Evolutionary conservation across 1,284 basidiomycete genomes (phyloP).

Genomic region (Athelia psychrophila): DNA sequence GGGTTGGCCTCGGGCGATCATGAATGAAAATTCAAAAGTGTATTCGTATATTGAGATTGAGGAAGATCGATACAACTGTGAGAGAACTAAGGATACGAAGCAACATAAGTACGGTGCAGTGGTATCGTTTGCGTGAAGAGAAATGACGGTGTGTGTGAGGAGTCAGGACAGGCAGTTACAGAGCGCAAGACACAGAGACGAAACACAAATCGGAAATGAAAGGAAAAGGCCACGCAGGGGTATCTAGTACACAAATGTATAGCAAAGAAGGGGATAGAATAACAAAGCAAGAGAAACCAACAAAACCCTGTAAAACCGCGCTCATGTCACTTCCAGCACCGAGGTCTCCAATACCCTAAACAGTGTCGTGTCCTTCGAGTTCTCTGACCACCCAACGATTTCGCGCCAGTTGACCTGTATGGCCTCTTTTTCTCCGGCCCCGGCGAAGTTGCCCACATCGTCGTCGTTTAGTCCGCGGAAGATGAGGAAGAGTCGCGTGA

Average conservation of each 20-base stretch:
- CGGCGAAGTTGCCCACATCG: conserved; percentile 66
- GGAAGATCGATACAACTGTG: background rate
- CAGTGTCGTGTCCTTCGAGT: conserved; percentile 64
- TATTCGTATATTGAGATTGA: no score
- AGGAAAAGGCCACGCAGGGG: background rate
- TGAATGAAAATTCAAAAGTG: no score
- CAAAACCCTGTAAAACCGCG: background rate
- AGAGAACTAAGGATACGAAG: background rate
- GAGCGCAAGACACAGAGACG: no score
- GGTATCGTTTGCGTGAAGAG: no score
- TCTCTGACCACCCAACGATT: conserved; percentile 72
- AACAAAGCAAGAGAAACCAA: background rate
- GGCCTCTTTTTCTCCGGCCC: conserved; percentile 82
- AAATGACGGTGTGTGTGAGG: no score
- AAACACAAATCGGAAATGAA: background rate
- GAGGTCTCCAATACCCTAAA: conserved; percentile 78
- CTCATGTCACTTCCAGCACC: conserved; percentile 64
- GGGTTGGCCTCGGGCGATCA: no score
- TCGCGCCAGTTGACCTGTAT: conserved; percentile 76
- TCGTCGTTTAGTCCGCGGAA: conserved; percentile 80
- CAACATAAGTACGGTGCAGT: background rate
- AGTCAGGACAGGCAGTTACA: no score
- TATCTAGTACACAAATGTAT: background rate
- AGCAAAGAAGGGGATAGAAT: conserved; percentile 4
- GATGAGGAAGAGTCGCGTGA: conserved; percentile 81